phyloP scores from a whole-genome alignment of 805 yeast species.

The Priceomyces castillae region DNA sequence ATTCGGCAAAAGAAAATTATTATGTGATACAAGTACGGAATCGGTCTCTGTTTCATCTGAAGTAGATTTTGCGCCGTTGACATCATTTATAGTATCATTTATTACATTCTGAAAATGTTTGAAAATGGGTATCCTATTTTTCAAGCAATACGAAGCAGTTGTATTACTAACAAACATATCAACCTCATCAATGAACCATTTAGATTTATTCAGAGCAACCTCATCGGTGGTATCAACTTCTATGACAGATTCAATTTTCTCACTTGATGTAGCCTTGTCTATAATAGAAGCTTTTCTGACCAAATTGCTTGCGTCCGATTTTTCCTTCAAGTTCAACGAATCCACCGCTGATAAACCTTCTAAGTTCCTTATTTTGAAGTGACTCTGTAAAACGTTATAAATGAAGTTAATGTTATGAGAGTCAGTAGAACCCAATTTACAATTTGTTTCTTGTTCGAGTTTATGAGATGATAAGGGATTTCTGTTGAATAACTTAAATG shows the following conservation, averaged over 20 bases:
- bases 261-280: constrained; percentile 3
- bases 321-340: not conserved
- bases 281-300: constrained; percentile 10
- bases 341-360: constrained; percentile 24
- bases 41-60: constrained; percentile 23
- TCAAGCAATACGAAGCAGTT: constrained; percentile 20
- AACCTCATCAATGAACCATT: constrained; percentile 27
- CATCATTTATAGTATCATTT: not conserved
- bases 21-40: constrained; percentile 30
- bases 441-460: not conserved
- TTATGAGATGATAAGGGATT: constrained; percentile 1
- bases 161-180: constrained; percentile 24
- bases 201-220: constrained; percentile 9
- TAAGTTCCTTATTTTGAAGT: constrained; percentile 30
- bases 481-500: constrained; percentile 20
- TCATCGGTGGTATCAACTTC: not conserved
- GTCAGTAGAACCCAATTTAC: constrained; percentile 21
- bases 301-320: constrained; percentile 16
- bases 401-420: constrained; percentile 31
- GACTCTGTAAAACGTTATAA: constrained; percentile 28
- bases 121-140: constrained; percentile 15
- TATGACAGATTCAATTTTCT: constrained; percentile 9
- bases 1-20: constrained; percentile 34
- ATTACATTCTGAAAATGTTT: constrained; percentile 18
- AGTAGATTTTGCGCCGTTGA: constrained; percentile 21